Percentiles rank a stretch among this genome's conserved stretches.
Evolutionary conservation across 768 basidiomycete species (phyloP).

Genomic region (Mycena crocata): DNA sequence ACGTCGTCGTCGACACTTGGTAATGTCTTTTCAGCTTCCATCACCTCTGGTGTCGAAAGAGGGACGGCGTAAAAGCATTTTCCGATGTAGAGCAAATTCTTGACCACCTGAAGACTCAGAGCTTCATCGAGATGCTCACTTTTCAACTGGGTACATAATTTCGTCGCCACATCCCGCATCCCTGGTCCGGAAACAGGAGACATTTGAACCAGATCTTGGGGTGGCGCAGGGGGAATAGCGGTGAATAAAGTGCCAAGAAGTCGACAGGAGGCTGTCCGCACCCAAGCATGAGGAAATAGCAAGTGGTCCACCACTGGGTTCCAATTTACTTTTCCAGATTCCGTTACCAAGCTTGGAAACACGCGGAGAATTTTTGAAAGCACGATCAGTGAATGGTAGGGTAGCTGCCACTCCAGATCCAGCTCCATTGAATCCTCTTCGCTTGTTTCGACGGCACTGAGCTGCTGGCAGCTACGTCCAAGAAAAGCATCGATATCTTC

Average conservation of each 20-base stretch:
- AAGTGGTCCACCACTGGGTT: constrained; percentile 70
- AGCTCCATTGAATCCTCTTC: constrained; percentile 64
- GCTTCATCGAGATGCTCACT: constrained; percentile 81
- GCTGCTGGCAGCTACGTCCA: constrained; percentile 52
- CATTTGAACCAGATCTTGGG: constrained; percentile 45
- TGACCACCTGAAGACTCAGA: constrained; percentile 87
- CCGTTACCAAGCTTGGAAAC: constrained; percentile 60
- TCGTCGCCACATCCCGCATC: constrained; percentile 79
- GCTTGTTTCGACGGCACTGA: constrained; percentile 54
- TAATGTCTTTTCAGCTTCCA: constrained; percentile 38
- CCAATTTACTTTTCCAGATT: constrained; percentile 71
- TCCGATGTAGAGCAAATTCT: constrained; percentile 93
- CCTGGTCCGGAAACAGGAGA: constrained; percentile 64
- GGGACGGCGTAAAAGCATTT: constrained; percentile 77
- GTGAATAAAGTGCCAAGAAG: constrained; percentile 79
- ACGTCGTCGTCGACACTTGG: constrained; percentile 42
- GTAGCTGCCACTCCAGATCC: constrained; percentile 81
- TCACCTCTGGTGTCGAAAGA: constrained; percentile 39
- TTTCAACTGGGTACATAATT: constrained; percentile 81
- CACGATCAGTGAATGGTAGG: constrained; percentile 82
- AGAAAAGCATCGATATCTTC: constrained; percentile 68
- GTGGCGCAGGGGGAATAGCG: constrained; percentile 57
- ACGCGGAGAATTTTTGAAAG: constrained; percentile 72
- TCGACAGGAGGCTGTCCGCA: constrained; percentile 83
- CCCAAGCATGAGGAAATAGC: constrained; percentile 95